Evolutionary conservation across 2,329 filamentous ascomycete species (phyloP).

Genomic region (Phialemonium atrogriseum): DNA sequence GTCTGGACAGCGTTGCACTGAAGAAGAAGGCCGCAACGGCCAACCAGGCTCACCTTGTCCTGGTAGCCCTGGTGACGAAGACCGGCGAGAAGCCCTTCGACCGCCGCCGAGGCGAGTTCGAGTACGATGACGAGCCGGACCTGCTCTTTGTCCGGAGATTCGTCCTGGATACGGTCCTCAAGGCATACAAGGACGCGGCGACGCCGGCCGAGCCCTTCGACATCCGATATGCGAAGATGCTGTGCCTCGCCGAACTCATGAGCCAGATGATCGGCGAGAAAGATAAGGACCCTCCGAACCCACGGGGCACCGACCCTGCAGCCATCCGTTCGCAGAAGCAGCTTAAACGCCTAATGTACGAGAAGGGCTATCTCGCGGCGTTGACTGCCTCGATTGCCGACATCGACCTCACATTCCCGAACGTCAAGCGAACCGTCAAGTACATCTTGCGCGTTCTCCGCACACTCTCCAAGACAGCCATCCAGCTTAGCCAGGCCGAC

Average conservation of each 20-base stretch:
- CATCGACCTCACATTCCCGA: conserved; percentile 89
- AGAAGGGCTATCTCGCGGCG: conserved; percentile 88
- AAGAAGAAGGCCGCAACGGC: conserved; percentile 86
- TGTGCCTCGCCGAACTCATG: conserved; percentile 86
- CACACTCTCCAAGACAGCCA: conserved; percentile 77
- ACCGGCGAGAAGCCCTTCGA: conserved; percentile 68
- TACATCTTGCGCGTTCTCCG: conserved; percentile 89
- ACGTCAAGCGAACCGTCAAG: conserved; percentile 89
- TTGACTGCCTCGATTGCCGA: conserved; percentile 90
- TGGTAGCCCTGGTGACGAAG: conserved; percentile 81
- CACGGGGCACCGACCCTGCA: conserved; percentile 22
- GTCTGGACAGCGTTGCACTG: conserved; percentile 64
- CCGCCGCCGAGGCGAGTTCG: conserved; percentile 47
- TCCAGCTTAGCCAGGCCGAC: conserved; percentile 73
- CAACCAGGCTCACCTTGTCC: conserved; percentile 73
- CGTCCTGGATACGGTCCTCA: conserved; percentile 85
- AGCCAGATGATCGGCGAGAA: conserved; percentile 82
- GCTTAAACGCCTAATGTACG: conserved; percentile 91
- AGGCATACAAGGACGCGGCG: conserved; percentile 83
- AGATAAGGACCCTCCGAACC: conserved; percentile 47
- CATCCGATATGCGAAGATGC: conserved; percentile 76
- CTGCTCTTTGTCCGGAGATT: conserved; percentile 90
- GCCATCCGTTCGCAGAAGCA: conserved; percentile 63
- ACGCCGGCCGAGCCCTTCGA: conserved; percentile 73
- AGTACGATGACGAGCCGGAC: conserved; percentile 70